phyloP scores from a whole-genome alignment of 2,329 filamentous ascomycete species.

The Colletotrichum sansevieriae region DNA sequence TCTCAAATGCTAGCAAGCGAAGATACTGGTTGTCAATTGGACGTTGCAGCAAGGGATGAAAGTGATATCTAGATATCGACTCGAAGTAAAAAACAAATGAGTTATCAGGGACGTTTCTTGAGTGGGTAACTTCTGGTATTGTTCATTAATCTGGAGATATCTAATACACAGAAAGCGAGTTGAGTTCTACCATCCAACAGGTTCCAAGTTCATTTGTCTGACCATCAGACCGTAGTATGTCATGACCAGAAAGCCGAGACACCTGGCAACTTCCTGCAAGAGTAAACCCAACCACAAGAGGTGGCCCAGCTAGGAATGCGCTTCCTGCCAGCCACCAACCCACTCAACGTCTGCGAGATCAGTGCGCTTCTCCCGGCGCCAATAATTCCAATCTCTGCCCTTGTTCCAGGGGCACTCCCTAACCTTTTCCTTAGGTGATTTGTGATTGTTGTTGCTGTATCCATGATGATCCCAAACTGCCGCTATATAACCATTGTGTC shows the following conservation, averaged over 20 bases:
- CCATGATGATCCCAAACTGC: constrained; percentile 63
- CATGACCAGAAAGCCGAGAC: background rate
- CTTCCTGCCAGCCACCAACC: constrained; percentile 90
- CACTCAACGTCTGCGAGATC: constrained; percentile 89
- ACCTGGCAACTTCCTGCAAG: constrained; percentile 18
- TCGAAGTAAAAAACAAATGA: too few relatives aligned
- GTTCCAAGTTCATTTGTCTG: constrained; percentile 8
- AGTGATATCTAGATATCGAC: too few relatives aligned
- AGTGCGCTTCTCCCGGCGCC: constrained; percentile 72
- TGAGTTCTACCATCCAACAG: constrained; percentile 56
- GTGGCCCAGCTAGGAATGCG: constrained; percentile 56
- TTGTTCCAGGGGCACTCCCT: constrained; percentile 70
- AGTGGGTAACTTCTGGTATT: constrained; percentile 79
- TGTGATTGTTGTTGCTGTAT: constrained; percentile 46
- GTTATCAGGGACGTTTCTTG: constrained; percentile 46
- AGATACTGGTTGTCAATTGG: too few relatives aligned
- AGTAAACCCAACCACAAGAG: constrained; percentile 73
- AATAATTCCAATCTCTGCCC: constrained; percentile 70
- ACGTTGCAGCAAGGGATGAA: too few relatives aligned
- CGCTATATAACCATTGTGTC: constrained; percentile 62
- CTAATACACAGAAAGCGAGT: constrained; percentile 76
- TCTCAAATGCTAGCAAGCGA: too few relatives aligned
- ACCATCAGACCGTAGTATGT: background rate
- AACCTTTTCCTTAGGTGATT: constrained; percentile 60
- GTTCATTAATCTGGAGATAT: constrained; percentile 60